A percentile compares a stretch with the other conserved stretches of the same genome.
phyloP scores from a whole-genome alignment of 169 alveolate genomes.

The Plasmodium malariae region DNA sequence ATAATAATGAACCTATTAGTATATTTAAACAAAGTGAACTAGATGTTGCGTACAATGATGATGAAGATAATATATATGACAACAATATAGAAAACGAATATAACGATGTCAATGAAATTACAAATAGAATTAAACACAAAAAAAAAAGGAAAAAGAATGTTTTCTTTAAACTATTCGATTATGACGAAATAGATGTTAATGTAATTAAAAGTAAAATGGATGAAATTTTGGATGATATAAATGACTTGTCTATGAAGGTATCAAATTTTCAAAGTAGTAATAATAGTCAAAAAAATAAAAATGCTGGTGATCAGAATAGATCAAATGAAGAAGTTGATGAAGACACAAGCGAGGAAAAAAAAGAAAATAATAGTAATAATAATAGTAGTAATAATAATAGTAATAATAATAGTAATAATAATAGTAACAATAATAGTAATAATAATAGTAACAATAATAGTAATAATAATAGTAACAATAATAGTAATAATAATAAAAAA shows the following conservation, averaged over 20 bases:
- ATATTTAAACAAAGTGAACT: conserved; percentile 39
- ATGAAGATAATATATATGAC: conserved; percentile 21
- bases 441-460: background rate
- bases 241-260: conserved; percentile 21
- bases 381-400: background rate
- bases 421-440: background rate
- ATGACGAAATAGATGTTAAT: conserved; percentile 37
- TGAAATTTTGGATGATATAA: conserved; percentile 48
- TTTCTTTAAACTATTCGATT: conserved; percentile 67
- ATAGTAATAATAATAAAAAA: conserved; percentile 13
- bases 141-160: conserved; percentile 64
- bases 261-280: conserved; percentile 15
- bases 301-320: background rate
- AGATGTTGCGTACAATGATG: background rate
- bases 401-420: background rate
- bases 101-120: conserved; percentile 41
- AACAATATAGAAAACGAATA: conserved; percentile 40
- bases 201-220: conserved; percentile 41
- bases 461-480: background rate
- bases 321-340: background rate
- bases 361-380: background rate
- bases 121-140: conserved; percentile 61
- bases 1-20: background rate
- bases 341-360: no score
- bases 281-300: background rate